These are phyloP conservation scores for Talaromyces amestolkiae DNA, from an alignment of 2,329 filamentous ascomycete genomes.

Conservation along the genomic window DNA sequence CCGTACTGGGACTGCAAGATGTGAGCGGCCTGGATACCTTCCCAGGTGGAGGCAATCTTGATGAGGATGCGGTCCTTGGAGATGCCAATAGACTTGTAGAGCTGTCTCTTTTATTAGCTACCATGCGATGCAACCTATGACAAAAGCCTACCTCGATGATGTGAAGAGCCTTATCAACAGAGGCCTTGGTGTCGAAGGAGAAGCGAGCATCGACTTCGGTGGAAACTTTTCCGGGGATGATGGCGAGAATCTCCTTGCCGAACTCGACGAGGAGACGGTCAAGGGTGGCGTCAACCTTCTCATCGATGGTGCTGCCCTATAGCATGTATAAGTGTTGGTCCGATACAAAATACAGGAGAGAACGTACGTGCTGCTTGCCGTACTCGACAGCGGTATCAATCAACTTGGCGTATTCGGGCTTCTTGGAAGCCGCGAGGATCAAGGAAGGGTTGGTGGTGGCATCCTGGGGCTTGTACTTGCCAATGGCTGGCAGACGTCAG, in stretches of 20 bases:
- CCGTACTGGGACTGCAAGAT: constrained; percentile 93
- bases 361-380: constrained; percentile 71
- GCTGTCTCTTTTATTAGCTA: constrained; percentile 52
- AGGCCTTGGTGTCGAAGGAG: constrained; percentile 91
- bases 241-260: constrained; percentile 93
- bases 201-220: constrained; percentile 96
- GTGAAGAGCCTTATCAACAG: constrained; percentile 91
- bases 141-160: constrained; percentile 74
- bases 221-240: constrained; percentile 97
- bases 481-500: constrained; percentile 66
- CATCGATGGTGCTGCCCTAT: constrained; percentile 63
- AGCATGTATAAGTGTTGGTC: constrained; percentile 11
- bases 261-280: constrained; percentile 97
- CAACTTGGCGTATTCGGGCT: constrained; percentile 89
- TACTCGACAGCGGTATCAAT: constrained; percentile 82
- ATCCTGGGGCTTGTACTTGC: constrained; percentile 99
- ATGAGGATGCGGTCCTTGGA: constrained; percentile 93
- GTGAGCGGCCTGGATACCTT: constrained; percentile 98
- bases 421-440: constrained; percentile 97
- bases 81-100: constrained; percentile 91
- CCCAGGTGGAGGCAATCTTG: constrained; percentile 99
- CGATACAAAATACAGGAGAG: not conserved
- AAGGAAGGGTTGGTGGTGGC: constrained; percentile 99
- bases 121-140: not conserved
- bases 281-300: constrained; percentile 84